A percentile compares a stretch with the other conserved stretches of the same genome.
Conservation (phyloP, 2,329 filamentous ascomycete genomes). For the Alternaria infectoria region DNA sequence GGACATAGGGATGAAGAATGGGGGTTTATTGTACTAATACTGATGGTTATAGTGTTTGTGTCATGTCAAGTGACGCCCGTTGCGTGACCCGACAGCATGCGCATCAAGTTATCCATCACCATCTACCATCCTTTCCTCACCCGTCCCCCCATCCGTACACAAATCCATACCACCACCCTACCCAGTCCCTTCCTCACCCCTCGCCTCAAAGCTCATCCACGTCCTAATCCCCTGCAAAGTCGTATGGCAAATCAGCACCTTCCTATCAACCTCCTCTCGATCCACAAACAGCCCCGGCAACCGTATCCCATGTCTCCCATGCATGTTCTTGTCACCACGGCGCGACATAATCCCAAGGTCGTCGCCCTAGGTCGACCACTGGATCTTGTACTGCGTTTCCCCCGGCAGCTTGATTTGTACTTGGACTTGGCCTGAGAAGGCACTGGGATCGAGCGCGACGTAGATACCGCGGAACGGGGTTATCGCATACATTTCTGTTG, state of each 20-base stretch:
- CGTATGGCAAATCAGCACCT: not conserved
- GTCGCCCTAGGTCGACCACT: not conserved
- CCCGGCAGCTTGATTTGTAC: not conserved
- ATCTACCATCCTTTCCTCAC: fast-evolving
- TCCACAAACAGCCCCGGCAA: not conserved
- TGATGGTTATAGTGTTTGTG: not conserved
- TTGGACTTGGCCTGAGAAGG: not conserved
- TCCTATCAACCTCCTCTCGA: not conserved
- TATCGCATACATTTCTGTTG: not conserved
- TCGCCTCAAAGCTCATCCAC: not conserved
- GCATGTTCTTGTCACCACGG: not conserved
- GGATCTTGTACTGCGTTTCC: not conserved
- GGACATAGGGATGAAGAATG: not conserved
- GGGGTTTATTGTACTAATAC: not conserved
- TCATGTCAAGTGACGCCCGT: not conserved
- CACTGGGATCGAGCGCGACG: not conserved
- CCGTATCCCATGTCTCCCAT: not conserved
- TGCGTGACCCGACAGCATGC: not conserved
- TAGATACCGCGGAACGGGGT: not conserved
- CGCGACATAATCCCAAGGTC: not conserved
- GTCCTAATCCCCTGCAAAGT: not conserved
- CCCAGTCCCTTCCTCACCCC: not conserved
- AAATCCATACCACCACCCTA: not conserved
- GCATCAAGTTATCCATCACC: not conserved
- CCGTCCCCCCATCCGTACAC: not conserved